Base-by-base conservation (phyloP, 352 stramenopile species). In the Aphanomyces cochlioides region DNA sequence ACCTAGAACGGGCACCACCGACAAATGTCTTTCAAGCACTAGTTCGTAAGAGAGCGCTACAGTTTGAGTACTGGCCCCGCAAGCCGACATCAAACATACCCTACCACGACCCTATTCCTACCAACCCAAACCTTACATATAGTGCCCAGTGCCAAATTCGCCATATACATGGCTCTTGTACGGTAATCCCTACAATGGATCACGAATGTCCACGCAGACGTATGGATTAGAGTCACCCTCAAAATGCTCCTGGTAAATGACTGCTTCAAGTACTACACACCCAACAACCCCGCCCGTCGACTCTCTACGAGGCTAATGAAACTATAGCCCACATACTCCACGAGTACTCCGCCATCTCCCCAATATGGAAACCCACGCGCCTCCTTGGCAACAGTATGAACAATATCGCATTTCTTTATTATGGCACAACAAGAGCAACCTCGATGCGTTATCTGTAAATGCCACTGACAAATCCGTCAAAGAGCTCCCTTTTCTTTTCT, bases 151-250 rank as follows among this genome's bases (percentile, higher is more conserved):
- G 43, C n/a, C 48, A 12, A 28, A 5, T 8, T 5, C 13, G 40
- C 39, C 7, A 47, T 19, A 57, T 37, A 69, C 48, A n/a, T 12
- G 19, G 4, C 7, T 21, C 13, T 53, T 5, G 3, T 41, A 13
- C 61, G n/a, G 12, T 15, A 36, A 17, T 7, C 59, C n/a, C 10
- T 21, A 17, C 39, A n/a, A 36, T 19, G 7, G 4, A 6, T 12
- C 61, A 47, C 43, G 8, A 34, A 40, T 12, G 47, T 69, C 15
- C 61, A 69, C 34, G 43, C 61, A 10, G 61, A 69, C 61, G 61
- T 69, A 4, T 69, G 61, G 61, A 58, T 69, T 7, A 40, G 61
- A 5, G 10, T 21, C 10, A 43, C 19, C 10, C 28, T 60, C 15
- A 5, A 59, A 15, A 58, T 58, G 50, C 50, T 58, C 6, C 12